These are phyloP conservation scores for Rhizopogon roseolus DNA, from an alignment of 768 basidiomycete species.

Conservation along the genomic window DNA sequence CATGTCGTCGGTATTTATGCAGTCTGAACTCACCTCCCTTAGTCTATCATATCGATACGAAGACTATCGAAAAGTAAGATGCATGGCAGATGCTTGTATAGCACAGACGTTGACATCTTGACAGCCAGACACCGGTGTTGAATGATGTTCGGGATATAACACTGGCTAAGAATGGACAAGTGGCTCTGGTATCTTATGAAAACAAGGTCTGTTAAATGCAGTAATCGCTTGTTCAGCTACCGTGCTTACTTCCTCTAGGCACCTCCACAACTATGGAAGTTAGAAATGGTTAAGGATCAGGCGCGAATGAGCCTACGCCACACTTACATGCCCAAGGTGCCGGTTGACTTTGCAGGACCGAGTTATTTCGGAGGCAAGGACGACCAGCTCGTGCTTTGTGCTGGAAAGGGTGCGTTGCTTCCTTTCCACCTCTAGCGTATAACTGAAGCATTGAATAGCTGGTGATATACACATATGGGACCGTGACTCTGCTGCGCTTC, in stretches of 20 bases:
- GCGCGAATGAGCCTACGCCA: slow-evolving; percentile 41
- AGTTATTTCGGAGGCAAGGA: slow-evolving; percentile 73
- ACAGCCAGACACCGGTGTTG: slow-evolving; percentile 66
- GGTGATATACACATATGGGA: slow-evolving; percentile 82
- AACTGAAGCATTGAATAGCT: slow-evolving; percentile 30
- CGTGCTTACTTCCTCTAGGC: slow-evolving; percentile 32
- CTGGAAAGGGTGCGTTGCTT: slow-evolving; percentile 52
- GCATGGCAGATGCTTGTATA: background rate
- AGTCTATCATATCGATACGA: slow-evolving; percentile 69
- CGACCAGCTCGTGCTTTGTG: slow-evolving; percentile 70
- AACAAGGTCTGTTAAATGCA: slow-evolving; percentile 46
- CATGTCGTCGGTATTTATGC: background rate
- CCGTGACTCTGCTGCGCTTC: slow-evolving; percentile 60
- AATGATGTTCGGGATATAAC: slow-evolving; percentile 73
- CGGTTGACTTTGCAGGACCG: slow-evolving; percentile 67
- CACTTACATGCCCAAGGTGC: slow-evolving; percentile 65
- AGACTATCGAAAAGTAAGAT: slow-evolving; percentile 58
- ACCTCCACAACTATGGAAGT: slow-evolving; percentile 65
- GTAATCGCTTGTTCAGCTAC: background rate
- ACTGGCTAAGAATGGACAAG: slow-evolving; percentile 51
- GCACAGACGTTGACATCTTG: slow-evolving; percentile 6
- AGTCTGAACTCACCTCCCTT: background rate
- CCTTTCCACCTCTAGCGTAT: background rate
- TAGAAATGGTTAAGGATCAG: slow-evolving; percentile 53
- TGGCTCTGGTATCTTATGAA: slow-evolving; percentile 71